Evolutionary conservation across 1,284 basidiomycete species (phyloP), one percentile per base, ranked within the genome.

Genomic region (Puccinia hordei): DNA sequence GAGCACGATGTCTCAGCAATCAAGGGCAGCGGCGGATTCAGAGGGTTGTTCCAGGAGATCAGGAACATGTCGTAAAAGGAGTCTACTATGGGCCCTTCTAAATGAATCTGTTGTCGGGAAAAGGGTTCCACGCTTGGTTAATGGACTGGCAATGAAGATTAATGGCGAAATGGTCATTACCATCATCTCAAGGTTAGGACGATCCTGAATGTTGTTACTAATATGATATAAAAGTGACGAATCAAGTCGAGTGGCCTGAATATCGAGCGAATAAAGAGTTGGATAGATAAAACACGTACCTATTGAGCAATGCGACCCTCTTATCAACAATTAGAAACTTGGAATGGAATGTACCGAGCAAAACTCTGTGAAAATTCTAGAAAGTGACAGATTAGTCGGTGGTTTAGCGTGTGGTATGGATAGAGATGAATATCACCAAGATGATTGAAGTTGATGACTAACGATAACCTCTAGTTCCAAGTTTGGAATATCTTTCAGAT

Each of bases 291-390:
- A 65, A 3, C 27, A 51, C 46, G 86, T 92, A 92, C 80, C 89
- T 90, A 85, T 91, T 91, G 82, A 93, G 86, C 78, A 92, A 86
- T 0, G 90, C 92, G 41, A 92, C 87, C 82, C 89, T 90, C 22
- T 92, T 88, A 83, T 93, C 92, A 12, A 93, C 90, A 76, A 92
- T 87, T 84, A 92, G 87, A 82, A 91, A 92, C 85, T 93, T 92
- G 63, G 90, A 90, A 83, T 93, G 92, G 86, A 93, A 93, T 0
- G 91, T 93, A 44, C 91, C 91, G 69, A 85, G 83, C 33, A 85
- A 81, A 12, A 85, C 84, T 22, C 84, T 83, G 59, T 85, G 85
- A 68, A 85, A 86, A 80, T 85, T 85, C 66, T 76, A 61, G 17
- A 46, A 79, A 72, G 22, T 22, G 5, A 22, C 27, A 79, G 15